phyloP scores from a whole-genome alignment of 2,329 filamentous ascomycete genomes.

The Talaromyces sp. region DNA sequence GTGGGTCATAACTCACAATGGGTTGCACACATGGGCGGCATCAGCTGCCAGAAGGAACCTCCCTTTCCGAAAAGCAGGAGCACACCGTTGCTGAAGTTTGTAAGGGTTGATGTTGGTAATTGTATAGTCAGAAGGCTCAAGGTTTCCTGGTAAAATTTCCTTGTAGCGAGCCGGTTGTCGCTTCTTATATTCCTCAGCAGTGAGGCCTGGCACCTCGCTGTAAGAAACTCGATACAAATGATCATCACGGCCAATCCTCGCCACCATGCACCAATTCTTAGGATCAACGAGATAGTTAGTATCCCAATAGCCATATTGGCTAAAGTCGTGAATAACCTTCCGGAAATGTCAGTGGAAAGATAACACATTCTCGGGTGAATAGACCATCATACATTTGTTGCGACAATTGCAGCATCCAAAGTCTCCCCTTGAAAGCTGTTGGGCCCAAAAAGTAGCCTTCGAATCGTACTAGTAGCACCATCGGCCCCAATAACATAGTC shows the following conservation, averaged over 20 bases:
- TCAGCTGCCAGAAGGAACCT: constrained; percentile 56
- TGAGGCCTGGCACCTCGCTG: constrained; percentile 51
- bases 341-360: background rate
- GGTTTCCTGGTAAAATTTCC: constrained; percentile 51
- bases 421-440: constrained; percentile 53
- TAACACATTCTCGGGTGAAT: background rate
- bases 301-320: constrained; percentile 30
- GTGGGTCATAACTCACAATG: constrained; percentile 19
- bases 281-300: constrained; percentile 59
- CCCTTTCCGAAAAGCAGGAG: constrained; percentile 54
- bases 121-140: constrained; percentile 55
- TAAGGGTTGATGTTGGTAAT: constrained; percentile 57
- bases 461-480: constrained; percentile 39
- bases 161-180: constrained; percentile 45
- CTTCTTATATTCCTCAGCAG: constrained; percentile 48
- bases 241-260: constrained; percentile 51
- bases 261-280: constrained; percentile 60
- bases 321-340: constrained; percentile 60
- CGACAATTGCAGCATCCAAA: constrained; percentile 57
- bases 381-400: constrained; percentile 51
- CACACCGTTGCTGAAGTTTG: constrained; percentile 58
- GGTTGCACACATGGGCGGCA: constrained; percentile 56
- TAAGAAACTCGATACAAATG: constrained; percentile 62
- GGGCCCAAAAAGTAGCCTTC: constrained; percentile 43
- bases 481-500: constrained; percentile 58